Evolutionary conservation across 306 rosid genomes (phyloP), one percentile per base, ranked within the genome.

Genomic region (Calophaca sinica): DNA sequence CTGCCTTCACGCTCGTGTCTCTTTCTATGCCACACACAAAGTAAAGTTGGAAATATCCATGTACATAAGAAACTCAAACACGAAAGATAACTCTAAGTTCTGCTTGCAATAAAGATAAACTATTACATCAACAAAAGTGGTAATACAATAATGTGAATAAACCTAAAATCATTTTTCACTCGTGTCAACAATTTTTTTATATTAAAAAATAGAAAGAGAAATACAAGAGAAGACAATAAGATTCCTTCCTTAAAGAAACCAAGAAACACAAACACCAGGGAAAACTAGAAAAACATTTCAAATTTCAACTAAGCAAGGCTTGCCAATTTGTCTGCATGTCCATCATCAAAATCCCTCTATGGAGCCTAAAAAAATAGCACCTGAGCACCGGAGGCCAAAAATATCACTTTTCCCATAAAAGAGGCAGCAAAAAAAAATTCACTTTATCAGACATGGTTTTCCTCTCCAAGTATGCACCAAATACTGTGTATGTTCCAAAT

Each of bases 161-260:
- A 13, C 46, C 44, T 51, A 15, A 26, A 41, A 3, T 31, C 59
- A 31, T 45, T 60, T 64, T 59, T 12, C 58, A 15, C 45, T 7
- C 6, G 5, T 60, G 7, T 31, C 60, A 51, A 59, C 28, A 62
- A 29, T 20, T 20, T 44, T 13, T 15, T n/a, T 35, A 70, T 52
- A 15, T 36, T 70, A 38, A 46, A 31, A 66, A 31, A 31, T 28
- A 28, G 2, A 28, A 3, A 57, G 32, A 28, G 65, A 12, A 11
- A 36, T 70, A 55, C 55, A 5, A 36, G 13, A 72, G 53, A 57
- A 11, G 45, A 70, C 55, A 72, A 13, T 6, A 13, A 4, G 35
- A 73, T 80, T 57, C 33, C 52, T 42, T 20, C 60, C 42, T 39
- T 35, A 59, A 59, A 32, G 70, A 54, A 59, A 59, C 8, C 39